These are phyloP conservation scores for Penicillium ucsense DNA, from an alignment of 495 filamentous ascomycete genomes.

Conservation along the genomic window DNA sequence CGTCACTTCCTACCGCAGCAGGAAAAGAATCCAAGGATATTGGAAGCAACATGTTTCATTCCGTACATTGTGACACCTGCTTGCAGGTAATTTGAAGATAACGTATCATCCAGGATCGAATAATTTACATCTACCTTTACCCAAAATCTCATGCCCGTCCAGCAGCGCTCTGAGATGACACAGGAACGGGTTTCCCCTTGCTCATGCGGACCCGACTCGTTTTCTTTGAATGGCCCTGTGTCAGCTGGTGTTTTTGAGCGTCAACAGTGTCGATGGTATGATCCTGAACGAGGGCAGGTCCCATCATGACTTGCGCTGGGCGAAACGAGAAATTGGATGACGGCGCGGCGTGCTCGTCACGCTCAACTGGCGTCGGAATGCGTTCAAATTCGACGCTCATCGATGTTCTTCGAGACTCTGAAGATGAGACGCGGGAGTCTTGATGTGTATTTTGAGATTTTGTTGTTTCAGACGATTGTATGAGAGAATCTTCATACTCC, in stretches of 20 bases:
- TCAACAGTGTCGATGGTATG: neutral
- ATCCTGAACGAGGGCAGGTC: neutral
- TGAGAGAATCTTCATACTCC: neutral
- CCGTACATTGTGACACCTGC: too few relatives aligned
- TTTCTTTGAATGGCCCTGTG: neutral
- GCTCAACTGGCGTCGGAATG: conserved; percentile 3
- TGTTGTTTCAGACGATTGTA: neutral
- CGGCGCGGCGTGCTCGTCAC: neutral
- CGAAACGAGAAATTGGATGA: neutral
- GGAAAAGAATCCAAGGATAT: too few relatives aligned
- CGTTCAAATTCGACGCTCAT: conserved; percentile 10
- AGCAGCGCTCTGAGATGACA: conserved; percentile 1
- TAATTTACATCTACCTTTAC: too few relatives aligned
- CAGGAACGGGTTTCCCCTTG: neutral
- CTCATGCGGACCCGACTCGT: neutral
- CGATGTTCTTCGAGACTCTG: neutral
- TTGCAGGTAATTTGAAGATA: too few relatives aligned
- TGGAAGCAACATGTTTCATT: too few relatives aligned
- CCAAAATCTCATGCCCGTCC: neutral
- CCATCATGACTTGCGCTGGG: neutral
- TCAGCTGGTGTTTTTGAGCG: neutral
- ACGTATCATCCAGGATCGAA: too few relatives aligned
- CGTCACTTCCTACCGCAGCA: too few relatives aligned
- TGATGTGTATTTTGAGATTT: neutral
- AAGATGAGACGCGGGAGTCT: neutral